These are phyloP conservation scores for Fusarium incarnatum DNA, from an alignment of 2,329 filamentous ascomycete species.

Conservation along the genomic window DNA sequence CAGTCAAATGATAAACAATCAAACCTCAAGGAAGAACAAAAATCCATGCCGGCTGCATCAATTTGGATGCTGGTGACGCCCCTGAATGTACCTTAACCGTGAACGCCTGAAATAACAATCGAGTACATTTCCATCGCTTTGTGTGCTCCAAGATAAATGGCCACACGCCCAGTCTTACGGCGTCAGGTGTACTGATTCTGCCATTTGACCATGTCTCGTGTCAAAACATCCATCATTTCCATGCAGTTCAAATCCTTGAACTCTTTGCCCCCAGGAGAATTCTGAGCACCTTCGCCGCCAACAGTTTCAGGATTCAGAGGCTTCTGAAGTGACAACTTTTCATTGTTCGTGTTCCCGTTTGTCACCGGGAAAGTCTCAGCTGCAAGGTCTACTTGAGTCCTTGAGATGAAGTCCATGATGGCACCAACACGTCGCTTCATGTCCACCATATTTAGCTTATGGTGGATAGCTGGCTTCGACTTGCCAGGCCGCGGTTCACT, in stretches of 20 bases:
- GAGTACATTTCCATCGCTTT: neutral
- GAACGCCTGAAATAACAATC: slow-evolving; percentile 37
- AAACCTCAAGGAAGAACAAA: slow-evolving; percentile 25
- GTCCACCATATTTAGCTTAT: slow-evolving; percentile 85
- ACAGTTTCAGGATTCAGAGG: slow-evolving; percentile 46
- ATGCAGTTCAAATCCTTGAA: slow-evolving; percentile 83
- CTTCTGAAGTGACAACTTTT: slow-evolving; percentile 56
- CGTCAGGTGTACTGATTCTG: slow-evolving; percentile 74
- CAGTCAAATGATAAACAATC: slow-evolving; percentile 16
- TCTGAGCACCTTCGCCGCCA: slow-evolving; percentile 43
- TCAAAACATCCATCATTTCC: slow-evolving; percentile 92
- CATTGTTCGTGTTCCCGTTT: slow-evolving; percentile 52
- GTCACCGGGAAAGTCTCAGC: slow-evolving; percentile 66
- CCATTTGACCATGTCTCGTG: slow-evolving; percentile 84
- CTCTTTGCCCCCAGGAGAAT: slow-evolving; percentile 55
- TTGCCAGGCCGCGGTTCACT: slow-evolving; percentile 67
- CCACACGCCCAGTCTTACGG: slow-evolving; percentile 1
- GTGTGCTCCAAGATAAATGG: neutral
- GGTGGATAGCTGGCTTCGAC: slow-evolving; percentile 64
- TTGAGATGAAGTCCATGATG: slow-evolving; percentile 90
- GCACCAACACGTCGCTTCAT: slow-evolving; percentile 86
- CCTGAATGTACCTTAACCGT: slow-evolving; percentile 37
- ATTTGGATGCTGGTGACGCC: slow-evolving; percentile 42
- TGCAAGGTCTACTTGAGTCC: slow-evolving; percentile 88
- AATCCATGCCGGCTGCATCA: slow-evolving; percentile 32